Evolutionary conservation across 352 stramenopile species (phyloP), one percentile per base, ranked within the genome.

Genomic region (Globisporangium okanoganense): DNA sequence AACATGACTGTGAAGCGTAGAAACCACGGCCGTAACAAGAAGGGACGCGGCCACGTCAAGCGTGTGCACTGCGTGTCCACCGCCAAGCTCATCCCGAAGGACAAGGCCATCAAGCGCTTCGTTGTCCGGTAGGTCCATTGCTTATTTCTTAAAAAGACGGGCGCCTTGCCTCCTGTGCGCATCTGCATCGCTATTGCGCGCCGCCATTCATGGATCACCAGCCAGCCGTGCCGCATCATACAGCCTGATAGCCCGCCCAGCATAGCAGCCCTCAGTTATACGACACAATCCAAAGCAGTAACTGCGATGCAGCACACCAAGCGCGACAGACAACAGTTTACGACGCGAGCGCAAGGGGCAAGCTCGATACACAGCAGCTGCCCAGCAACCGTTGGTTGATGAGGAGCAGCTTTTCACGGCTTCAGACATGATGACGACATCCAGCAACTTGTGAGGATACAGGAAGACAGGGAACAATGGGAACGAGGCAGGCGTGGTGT

Each of bases 21-120:
- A 69, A 99, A 98, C 81, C 96, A 99, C 84, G 97, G 97, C 84
- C 90, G 97, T 75, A 99, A 99, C 94, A 99, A 99, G 91, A 98
- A 99, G 81, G 95, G 94, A 75, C 96, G 97, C 71, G 97, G 97
- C 78, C 97, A 99, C 90, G 96, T 99, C 67, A 98, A 99, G 81
- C 95, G 96, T 77, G 96, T 99, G 57, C 92, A 96, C 89, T 99
- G 96, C 79, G 95, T 97, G 64, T 99, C 95, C 60, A 99, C 97
- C 61, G 92, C 95, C 78, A 99, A 99, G 89, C 96, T 98, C 66
- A 99, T 99, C 79, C 96, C 97, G 22, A 99, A 97, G 86, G 89
- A 97, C 69, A 97, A 97, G 83, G 89, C 89, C 66, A 93, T 97
- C 78, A 96, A 96, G 84, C 85, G 89, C 67, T 97, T 97, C 68